Base-by-base conservation (phyloP, 2,329 filamentous ascomycete species). In the Paecilomyces sp. region DNA sequence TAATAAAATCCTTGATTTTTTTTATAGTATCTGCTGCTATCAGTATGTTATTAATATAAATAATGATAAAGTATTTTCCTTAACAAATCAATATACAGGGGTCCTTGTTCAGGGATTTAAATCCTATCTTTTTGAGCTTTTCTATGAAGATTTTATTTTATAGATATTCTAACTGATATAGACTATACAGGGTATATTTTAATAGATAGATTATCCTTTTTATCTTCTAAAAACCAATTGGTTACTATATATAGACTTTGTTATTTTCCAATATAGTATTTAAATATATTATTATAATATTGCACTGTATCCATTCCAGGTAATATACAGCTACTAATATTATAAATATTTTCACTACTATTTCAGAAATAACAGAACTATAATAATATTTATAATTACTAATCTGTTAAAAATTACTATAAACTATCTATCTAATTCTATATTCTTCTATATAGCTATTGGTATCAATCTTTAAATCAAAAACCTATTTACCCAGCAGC, bases 381-480 rank as follows among this genome's bases (percentile, higher is more conserved):
- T 41, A 41, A 11, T n/a, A 11, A n/a, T n/a, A 2, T 15, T 41
- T 11, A 4, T 15, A 41, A 2, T 41, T 4, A 1, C 12, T 4
- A 15, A 1, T 15, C 2, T 41, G 2, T n/a, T 41, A 2, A n/a
- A 15, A 41, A n/a, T 41, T 41, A 22, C 41, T 53, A 25, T 24
- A 53, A 13, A 41, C 58, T 33, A 61, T 22, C n/a, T 57, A 54
- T 13, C 59, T 55, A n/a, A 57, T 47, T 41, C 12, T 5, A 5
- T 15, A 41, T 13, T 5, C 34, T 15, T 41, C 1, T 5, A 41
- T 11, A 4, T 41, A 41, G 1, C 34, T 11, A 15, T 41, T 2
- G 12, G 34, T 12, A 41, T 41, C 12, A 5, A 4, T 13, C 13
- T 41, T 41, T 13, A 41, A 4, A 4, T 41, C 2, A 3, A 15